A percentile compares a stretch with the other conserved stretches of the same genome.
Conservation (phyloP, 1,284 basidiomycete species). For the Trametes versicolor region DNA sequence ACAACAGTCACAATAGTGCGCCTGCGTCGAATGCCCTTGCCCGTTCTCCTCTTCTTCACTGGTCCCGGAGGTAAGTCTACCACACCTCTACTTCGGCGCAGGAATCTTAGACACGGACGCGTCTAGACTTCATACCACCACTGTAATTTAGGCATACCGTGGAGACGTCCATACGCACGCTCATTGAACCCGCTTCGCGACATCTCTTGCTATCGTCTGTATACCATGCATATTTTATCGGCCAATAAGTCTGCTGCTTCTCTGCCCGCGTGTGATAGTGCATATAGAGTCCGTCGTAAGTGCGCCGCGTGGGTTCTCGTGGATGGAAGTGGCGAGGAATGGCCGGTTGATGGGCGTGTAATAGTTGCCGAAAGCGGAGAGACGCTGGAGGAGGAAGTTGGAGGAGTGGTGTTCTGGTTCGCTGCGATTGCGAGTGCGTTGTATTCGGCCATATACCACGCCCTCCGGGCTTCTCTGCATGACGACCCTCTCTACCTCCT, state of each 20-base stretch:
- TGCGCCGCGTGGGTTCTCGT: constrained; percentile 5
- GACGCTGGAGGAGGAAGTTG: constrained; percentile 26
- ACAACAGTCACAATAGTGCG: constrained; percentile 11
- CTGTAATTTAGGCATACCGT: constrained; percentile 20
- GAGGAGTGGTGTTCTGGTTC: constrained; percentile 16
- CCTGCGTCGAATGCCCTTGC: background rate
- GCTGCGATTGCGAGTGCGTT: constrained; percentile 18
- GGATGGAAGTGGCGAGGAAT: constrained; percentile 3
- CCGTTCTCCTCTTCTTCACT: constrained; percentile 3
- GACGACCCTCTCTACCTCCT: constrained; percentile 32
- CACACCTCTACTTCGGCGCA: no score
- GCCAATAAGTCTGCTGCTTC: background rate
- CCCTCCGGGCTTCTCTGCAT: constrained; percentile 39
- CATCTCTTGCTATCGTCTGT: constrained; percentile 25
- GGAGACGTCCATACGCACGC: constrained; percentile 24
- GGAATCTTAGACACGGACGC: constrained; percentile 3
- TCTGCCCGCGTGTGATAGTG: background rate
- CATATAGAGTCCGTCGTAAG: constrained; percentile 2
- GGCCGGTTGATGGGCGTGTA: constrained; percentile 23
- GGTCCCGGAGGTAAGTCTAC: constrained; percentile 29
- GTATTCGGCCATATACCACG: constrained; percentile 33
- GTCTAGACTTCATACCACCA: constrained; percentile 16
- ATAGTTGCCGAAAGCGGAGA: constrained; percentile 32
- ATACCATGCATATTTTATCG: constrained; percentile 22
- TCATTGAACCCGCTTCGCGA: constrained; percentile 20